Base-by-base conservation (phyloP, 2,329 filamentous ascomycete species). In the Clarireedia paspali region DNA sequence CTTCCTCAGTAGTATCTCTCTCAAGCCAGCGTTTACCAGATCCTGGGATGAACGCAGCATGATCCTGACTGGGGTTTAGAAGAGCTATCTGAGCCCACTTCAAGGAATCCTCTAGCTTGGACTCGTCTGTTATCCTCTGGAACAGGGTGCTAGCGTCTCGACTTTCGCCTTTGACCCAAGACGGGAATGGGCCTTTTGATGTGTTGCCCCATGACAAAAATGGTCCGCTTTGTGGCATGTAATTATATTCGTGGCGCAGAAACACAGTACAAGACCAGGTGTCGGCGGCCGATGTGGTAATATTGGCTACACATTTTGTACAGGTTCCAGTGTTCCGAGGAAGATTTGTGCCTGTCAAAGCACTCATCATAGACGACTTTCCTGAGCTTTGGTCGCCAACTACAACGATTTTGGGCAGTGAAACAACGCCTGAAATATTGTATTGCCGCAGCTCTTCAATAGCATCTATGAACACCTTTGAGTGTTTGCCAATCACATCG, bases 371-470 rank as follows among this genome's bases (percentile, higher is more conserved):
- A 0, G 78, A 90, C 0, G 85, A 90, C 67, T 96, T 96, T 0
- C 91, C 91, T 0, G 89, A 87, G 0, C 83, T 88, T 65, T 96
- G 91, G 49, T 95, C 90, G 0, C 91, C 91, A 0, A 95, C 83
- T 0, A 95, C 81, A 5, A 92, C 87, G 9, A 95, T 83, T 62
- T 90, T 89, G 0, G 91, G 89, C 0, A 95, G 74, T 0, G 82
- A 80, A 0, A 74, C 66, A 4, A 83, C 80, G 17, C 87, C 81
- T 50, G 87, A 83, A 0, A 95, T 83, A 0, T 87, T 88, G 0
- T 92, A 77, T 5, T 84, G 78, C 50, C 89, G 82, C 0, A 96
- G 78, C 48, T 86, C 80, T 3, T 81, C 81, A 0, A 90, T 78
- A 0, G 81, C 81, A 47, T 87, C 77, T 2, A 89, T 84, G 49